Evolutionary conservation across 2,329 filamentous ascomycete species (phyloP), one percentile per base, ranked within the genome.

Genomic region (Fonsecaea pugnacius): DNA sequence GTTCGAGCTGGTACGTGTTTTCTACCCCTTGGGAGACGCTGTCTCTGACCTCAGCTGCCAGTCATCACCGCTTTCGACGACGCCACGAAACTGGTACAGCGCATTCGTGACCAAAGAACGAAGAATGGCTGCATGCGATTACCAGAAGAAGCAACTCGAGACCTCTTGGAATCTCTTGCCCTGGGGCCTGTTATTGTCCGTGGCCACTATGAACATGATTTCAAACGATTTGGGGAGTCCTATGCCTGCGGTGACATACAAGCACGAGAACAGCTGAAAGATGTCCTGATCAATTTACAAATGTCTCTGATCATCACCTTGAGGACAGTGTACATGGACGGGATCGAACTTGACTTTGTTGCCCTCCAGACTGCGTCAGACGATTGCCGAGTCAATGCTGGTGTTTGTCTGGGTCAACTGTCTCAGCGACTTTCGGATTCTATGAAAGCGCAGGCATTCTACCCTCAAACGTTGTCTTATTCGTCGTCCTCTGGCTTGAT

Each of bases 241-340:
- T 78, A 76, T 64, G 73, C 73, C 33, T 64, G 67, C 32, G 78
- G 78, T 7, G 78, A 79, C 64, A 70, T 70, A 40, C 71, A 73
- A 48, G 75, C 77, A 18, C 71, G 75, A 1, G 75, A 78, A 56
- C 71, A 75, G 46, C 70, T 79, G 66, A 78, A 77, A 65, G 75
- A 78, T 63, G 75, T 79, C 46, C 70, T 78, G 35, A 76, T 76
- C 58, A 73, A 71, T 36, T 70, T 79, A 1, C 77, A 79, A 65
- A 67, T 73, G 48, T 72, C 72, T 1, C 61, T 79, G 27, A 69
- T 79, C 33, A 69, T 70, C 21, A 73, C 73, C 24, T 72, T 79
- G 9, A 72, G 73, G 4, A 70, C 66, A 21, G 72, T 75, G 7
- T 73, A 70, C 50, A 69, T 74, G 53, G 72, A 75, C 35, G 72